Evolutionary conservation across 2,329 filamentous ascomycete species (phyloP).

Genomic region (Fusarium phyllophilum): DNA sequence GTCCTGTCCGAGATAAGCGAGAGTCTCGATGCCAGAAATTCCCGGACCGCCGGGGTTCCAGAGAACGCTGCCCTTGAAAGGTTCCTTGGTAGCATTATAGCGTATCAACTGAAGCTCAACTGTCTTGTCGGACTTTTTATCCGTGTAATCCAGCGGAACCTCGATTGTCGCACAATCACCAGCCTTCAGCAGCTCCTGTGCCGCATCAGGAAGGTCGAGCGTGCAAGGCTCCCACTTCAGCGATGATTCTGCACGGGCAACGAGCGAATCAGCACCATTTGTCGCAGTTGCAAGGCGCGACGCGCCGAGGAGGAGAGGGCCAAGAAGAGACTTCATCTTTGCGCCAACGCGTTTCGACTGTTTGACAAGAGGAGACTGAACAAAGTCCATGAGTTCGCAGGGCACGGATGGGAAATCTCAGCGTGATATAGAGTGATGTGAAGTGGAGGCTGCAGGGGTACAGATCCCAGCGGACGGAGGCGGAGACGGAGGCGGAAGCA

Average conservation of each 20-base stretch:
- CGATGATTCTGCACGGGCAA: not conserved
- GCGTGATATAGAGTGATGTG: not conserved
- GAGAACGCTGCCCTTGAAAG: conserved; percentile 50
- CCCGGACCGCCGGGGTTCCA: conserved; percentile 54
- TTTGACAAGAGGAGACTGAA: not conserved
- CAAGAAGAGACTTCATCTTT: conserved; percentile 1
- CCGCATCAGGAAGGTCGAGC: conserved; percentile 2
- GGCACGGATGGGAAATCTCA: not conserved
- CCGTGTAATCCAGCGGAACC: conserved; percentile 54
- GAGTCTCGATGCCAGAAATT: conserved; percentile 20
- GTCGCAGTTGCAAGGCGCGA: not conserved
- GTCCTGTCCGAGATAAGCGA: conserved; percentile 19
- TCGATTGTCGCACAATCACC: conserved; percentile 48
- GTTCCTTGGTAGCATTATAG: conserved; percentile 44
- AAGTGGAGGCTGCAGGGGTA: conserved; percentile 1
- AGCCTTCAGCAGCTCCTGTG: not conserved
- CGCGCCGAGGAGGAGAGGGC: conserved; percentile 1
- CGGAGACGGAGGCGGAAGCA: not conserved
- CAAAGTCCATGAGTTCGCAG: not conserved
- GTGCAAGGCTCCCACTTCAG: conserved; percentile 14
- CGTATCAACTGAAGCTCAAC: conserved; percentile 48
- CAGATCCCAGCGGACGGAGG: not conserved
- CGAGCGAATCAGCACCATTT: not conserved
- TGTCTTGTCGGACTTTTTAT: conserved; percentile 34
- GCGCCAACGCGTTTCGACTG: not conserved